phyloP scores from a whole-genome alignment of 257 asterid species.

The Marsdenia floribunda region DNA sequence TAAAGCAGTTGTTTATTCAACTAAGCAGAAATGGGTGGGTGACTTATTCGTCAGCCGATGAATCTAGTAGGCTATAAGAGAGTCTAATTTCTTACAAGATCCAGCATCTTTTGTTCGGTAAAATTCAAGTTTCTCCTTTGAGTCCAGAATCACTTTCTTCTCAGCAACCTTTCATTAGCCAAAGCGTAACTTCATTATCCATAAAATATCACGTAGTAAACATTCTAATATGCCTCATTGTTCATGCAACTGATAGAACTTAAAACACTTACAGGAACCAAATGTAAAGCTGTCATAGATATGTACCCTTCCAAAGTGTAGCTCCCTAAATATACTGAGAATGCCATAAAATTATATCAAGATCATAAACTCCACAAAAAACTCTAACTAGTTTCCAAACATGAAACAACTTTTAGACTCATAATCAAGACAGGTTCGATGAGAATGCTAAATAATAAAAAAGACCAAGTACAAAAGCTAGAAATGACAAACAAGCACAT shows the following conservation, averaged over 20 bases:
- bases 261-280: background rate
- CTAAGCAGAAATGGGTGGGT: no score
- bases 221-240: slow-evolving; percentile 10
- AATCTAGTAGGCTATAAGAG: slow-evolving; percentile 4
- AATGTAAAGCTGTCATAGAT: background rate
- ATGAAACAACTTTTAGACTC: background rate
- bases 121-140: slow-evolving; percentile 89
- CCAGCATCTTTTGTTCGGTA: slow-evolving; percentile 97
- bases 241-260: slow-evolving; percentile 16
- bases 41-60: background rate
- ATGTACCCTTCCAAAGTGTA: slow-evolving; percentile 5
- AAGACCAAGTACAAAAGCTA: background rate
- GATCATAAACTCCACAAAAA: background rate
- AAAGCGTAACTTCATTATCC: slow-evolving; percentile 22
- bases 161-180: slow-evolving; percentile 53
- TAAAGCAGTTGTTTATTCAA: background rate
- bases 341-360: background rate
- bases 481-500: background rate
- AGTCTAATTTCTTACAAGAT: slow-evolving; percentile 63
- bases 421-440: background rate
- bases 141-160: slow-evolving; percentile 70
- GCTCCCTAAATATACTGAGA: background rate
- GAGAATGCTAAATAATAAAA: background rate
- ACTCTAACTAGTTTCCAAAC: background rate
- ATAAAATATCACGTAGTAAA: slow-evolving; percentile 7